A percentile compares a stretch with the other conserved stretches of the same genome.
phyloP scores from a whole-genome alignment of 768 basidiomycete species.

The Tubosaeta brunneosetosa region DNA sequence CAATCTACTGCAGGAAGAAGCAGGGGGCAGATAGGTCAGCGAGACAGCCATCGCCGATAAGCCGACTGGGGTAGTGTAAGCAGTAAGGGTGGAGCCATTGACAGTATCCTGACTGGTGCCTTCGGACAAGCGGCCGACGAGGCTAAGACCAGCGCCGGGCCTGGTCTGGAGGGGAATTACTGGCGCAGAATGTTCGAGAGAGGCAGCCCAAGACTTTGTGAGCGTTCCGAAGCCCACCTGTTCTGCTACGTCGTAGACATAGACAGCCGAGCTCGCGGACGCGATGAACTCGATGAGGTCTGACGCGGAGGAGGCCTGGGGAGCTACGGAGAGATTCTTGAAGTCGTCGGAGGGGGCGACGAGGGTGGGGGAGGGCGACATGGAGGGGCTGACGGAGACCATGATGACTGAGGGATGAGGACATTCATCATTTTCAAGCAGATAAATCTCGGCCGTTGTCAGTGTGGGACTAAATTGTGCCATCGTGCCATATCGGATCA shows the following conservation, averaged over 20 bases:
- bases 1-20: constrained; percentile 60
- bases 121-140: constrained; percentile 76
- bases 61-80: constrained; percentile 80
- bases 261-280: constrained; percentile 64
- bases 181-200: constrained; percentile 40
- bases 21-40: constrained; percentile 64
- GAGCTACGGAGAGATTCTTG: constrained; percentile 13
- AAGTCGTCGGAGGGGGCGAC: constrained; percentile 30
- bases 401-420: neutral
- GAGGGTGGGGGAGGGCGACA: constrained; percentile 32
- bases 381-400: constrained; percentile 9
- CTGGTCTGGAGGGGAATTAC: constrained; percentile 76
- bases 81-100: constrained; percentile 59
- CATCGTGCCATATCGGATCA: constrained; percentile 28
- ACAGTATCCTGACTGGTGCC: constrained; percentile 67
- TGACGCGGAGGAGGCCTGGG: constrained; percentile 42
- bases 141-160: constrained; percentile 74
- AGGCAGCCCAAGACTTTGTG: constrained; percentile 60
- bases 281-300: constrained; percentile 65
- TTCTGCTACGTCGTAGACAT: constrained; percentile 79
- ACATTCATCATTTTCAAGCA: neutral
- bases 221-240: constrained; percentile 77
- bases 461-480: constrained; percentile 30
- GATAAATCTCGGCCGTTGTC: neutral
- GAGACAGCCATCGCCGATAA: constrained; percentile 80